phyloP scores from a whole-genome alignment of 2,329 filamentous ascomycete species.

The Ophiostoma himal-ulmi region DNA sequence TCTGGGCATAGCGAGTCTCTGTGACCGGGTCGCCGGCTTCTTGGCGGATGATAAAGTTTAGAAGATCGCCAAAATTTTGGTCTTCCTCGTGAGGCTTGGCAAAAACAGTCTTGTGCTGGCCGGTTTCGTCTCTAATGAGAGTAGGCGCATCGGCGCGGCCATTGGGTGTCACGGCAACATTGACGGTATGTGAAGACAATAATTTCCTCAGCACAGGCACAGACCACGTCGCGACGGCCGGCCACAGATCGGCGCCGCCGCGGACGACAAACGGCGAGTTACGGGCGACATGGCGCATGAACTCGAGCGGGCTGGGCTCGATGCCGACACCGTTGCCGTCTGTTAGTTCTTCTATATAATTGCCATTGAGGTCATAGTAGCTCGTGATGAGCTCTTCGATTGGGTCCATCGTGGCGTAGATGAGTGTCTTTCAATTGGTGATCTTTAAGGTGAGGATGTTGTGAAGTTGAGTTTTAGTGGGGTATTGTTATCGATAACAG shows the following conservation, averaged over 20 bases:
- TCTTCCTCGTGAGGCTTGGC: constrained; percentile 66
- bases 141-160: constrained; percentile 57
- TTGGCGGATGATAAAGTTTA: constrained; percentile 55
- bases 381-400: constrained; percentile 54
- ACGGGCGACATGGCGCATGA: constrained; percentile 67
- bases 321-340: constrained; percentile 24
- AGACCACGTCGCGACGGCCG: constrained; percentile 58
- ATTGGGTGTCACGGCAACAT: constrained; percentile 69
- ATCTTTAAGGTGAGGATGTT: neutral
- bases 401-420: constrained; percentile 33
- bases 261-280: constrained; percentile 72
- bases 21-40: constrained; percentile 38
- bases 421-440: neutral
- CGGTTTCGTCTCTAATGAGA: constrained; percentile 32
- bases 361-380: constrained; percentile 68
- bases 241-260: constrained; percentile 57
- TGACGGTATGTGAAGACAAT: constrained; percentile 55
- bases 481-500: neutral
- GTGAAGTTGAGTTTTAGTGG: neutral
- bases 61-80: constrained; percentile 56
- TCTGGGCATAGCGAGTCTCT: constrained; percentile 68
- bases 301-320: constrained; percentile 69
- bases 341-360: constrained; percentile 53
- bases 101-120: constrained; percentile 42
- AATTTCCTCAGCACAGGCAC: constrained; percentile 50